Evolutionary conservation across 164 flowering plant genomes (phyloP).

Genomic region (Taxillus chinensis): DNA sequence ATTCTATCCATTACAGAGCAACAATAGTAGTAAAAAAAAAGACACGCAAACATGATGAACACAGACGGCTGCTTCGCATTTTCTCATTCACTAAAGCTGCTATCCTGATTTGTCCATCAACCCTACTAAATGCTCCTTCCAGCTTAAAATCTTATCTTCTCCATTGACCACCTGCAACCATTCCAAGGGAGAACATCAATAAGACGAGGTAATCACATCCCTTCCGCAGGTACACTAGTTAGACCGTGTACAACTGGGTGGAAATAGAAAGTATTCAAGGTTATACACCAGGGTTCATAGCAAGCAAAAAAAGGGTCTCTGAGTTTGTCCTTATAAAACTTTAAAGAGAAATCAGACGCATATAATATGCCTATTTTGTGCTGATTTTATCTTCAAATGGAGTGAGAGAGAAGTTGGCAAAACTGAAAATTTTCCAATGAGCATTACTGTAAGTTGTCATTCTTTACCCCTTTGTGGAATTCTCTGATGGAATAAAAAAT

Average conservation of each 20-base stretch:
- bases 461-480: not conserved
- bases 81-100: slow-evolving; percentile 16
- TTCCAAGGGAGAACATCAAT: not conserved
- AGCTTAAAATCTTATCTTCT: slow-evolving; percentile 59
- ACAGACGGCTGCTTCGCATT: not conserved
- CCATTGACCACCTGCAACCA: slow-evolving; percentile 70
- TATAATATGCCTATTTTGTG: too few species aligned
- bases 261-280: too few species aligned
- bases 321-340: not conserved
- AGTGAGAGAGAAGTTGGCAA: too few species aligned
- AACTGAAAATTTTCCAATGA: too few species aligned
- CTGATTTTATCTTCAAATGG: too few species aligned
- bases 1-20: too few species aligned
- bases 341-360: not conserved
- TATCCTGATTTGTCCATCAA: slow-evolving; percentile 34
- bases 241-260: too few species aligned
- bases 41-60: too few species aligned
- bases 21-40: too few species aligned
- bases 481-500: not conserved
- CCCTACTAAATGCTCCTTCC: slow-evolving; percentile 51
- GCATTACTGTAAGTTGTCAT: not conserved
- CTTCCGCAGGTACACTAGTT: too few species aligned
- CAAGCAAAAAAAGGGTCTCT: not conserved
- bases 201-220: not conserved
- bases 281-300: not conserved